These are phyloP conservation scores for Medicago ruthenica DNA, from an alignment of 306 rosid genomes.

Conservation along the genomic window DNA sequence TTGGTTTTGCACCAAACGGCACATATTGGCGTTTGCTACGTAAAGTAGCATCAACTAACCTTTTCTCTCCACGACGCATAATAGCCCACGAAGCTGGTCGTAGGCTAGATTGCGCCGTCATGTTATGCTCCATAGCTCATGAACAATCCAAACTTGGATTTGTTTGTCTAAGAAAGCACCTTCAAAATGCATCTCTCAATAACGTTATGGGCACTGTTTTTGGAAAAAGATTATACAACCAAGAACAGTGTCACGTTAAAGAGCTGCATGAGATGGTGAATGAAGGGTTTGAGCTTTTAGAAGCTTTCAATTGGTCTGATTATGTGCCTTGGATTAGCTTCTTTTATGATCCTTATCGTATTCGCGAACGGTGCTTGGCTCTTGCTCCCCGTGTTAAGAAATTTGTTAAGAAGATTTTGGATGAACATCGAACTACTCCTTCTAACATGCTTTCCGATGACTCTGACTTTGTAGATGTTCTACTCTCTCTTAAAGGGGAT, in stretches of 20 bases:
- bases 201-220: slow-evolving; percentile 56
- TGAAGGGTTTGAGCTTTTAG: slow-evolving; percentile 60
- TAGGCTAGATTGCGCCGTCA: slow-evolving; percentile 41
- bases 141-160: slow-evolving; percentile 43
- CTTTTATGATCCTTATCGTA: slow-evolving; percentile 47
- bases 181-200: slow-evolving; percentile 55
- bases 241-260: neutral
- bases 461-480: slow-evolving; percentile 56
- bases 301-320: slow-evolving; percentile 61
- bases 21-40: slow-evolving; percentile 55
- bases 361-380: slow-evolving; percentile 42
- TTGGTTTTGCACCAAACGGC: slow-evolving; percentile 60
- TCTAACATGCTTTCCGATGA: slow-evolving; percentile 27
- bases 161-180: slow-evolving; percentile 49
- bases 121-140: slow-evolving; percentile 25
- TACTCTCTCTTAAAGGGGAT: slow-evolving; percentile 52
- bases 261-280: slow-evolving; percentile 53
- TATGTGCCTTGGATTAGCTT: slow-evolving; percentile 53
- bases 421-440: slow-evolving; percentile 42
- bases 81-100: slow-evolving; percentile 49
- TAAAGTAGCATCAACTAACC: slow-evolving; percentile 48
- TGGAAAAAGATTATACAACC: slow-evolving; percentile 43
- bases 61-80: slow-evolving; percentile 44
- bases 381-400: slow-evolving; percentile 55
- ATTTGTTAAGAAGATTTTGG: slow-evolving; percentile 48